These are phyloP conservation scores for Prunus mume DNA, from an alignment of 306 rosid species.

Conservation along the genomic window DNA sequence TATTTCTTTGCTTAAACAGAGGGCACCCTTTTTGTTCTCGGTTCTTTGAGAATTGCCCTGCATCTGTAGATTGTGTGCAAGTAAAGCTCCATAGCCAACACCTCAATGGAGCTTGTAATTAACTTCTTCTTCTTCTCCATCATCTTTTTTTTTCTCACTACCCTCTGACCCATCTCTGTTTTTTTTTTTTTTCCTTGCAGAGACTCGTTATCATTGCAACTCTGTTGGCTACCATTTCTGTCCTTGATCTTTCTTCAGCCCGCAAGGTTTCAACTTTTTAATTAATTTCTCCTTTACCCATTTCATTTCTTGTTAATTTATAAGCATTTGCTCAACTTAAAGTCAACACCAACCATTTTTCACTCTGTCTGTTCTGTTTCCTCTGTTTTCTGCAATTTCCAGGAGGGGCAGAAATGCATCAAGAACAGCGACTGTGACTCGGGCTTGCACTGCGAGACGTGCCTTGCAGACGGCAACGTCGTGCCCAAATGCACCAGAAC, in stretches of 20 bases:
- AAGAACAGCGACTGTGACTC: conserved; percentile 52
- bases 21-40: not conserved
- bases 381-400: conserved; percentile 19
- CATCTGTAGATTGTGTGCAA: not conserved
- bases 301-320: not conserved
- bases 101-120: conserved; percentile 9
- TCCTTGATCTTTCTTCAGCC: conserved; percentile 51
- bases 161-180: not conserved
- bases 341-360: not conserved
- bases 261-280: conserved; percentile 42
- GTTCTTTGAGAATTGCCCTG: not conserved
- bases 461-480: conserved; percentile 60
- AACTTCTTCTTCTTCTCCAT: not conserved
- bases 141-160: not conserved
- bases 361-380: not conserved
- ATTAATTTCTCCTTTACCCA: not conserved
- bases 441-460: conserved; percentile 84
- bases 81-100: not conserved
- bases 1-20: not conserved
- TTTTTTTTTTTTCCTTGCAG: conserved; percentile 30
- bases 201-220: conserved; percentile 24
- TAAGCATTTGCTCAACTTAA: not conserved
- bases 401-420: conserved; percentile 66
- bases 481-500: conserved; percentile 79
- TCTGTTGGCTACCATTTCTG: conserved; percentile 34